A percentile compares a stretch with the other conserved stretches of the same genome.
Conservation (phyloP, 768 basidiomycete species). For the Phylloporus arenicola region DNA sequence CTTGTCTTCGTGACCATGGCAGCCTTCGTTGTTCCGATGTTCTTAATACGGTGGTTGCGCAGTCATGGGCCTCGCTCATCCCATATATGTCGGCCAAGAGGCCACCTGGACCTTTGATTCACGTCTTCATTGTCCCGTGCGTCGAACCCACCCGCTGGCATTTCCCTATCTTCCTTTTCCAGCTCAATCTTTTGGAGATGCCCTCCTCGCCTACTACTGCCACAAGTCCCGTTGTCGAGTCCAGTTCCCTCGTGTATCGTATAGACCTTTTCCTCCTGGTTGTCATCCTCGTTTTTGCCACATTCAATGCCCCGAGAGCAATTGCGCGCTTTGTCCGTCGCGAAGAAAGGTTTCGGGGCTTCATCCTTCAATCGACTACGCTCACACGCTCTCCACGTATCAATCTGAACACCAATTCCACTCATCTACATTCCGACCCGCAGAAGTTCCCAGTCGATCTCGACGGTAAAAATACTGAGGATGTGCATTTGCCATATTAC, state of each 20-base stretch:
- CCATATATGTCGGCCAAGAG: background rate
- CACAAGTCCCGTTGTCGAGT: background rate
- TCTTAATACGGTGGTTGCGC: background rate
- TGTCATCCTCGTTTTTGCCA: conserved; percentile 35
- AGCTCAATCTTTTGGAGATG: conserved; percentile 14
- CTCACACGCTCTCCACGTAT: conserved; percentile 4
- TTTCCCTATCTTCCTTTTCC: conserved; percentile 5
- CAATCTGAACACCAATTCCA: conserved; percentile 14
- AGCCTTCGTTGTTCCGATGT: background rate
- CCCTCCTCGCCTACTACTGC: background rate
- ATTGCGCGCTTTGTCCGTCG: conserved; percentile 45
- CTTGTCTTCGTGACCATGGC: background rate
- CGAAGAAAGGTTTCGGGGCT: conserved; percentile 49
- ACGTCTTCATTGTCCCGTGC: background rate
- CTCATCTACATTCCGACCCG: conserved; percentile 11
- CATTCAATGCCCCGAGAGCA: conserved; percentile 44
- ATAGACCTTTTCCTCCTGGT: conserved; percentile 44
- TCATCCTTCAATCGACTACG: conserved; percentile 34
- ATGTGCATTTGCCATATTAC: conserved; percentile 1
- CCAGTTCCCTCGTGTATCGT: conserved; percentile 28
- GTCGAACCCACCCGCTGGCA: conserved; percentile 1
- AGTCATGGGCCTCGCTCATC: background rate
- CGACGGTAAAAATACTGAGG: conserved; percentile 11
- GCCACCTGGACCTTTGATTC: background rate
- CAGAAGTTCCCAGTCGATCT: conserved; percentile 12